phyloP scores from a whole-genome alignment of 768 basidiomycete species.

The Cystobasidiopsis lactophilus region DNA sequence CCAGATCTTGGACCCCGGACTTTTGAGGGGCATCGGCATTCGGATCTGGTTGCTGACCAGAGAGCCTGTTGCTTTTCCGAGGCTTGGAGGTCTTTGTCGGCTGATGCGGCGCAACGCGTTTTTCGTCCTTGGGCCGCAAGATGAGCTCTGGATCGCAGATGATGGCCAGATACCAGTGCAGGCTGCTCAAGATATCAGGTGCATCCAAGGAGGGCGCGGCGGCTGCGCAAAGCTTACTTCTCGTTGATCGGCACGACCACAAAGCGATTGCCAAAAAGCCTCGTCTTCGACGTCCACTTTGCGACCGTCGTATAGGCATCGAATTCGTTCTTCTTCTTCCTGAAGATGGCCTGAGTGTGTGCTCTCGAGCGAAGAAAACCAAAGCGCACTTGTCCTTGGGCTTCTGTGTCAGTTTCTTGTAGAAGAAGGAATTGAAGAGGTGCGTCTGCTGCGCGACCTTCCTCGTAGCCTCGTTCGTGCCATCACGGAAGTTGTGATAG shows the following conservation, averaged over 20 bases:
- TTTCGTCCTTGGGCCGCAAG: not conserved
- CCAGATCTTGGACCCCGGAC: too few species aligned
- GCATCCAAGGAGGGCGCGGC: not conserved
- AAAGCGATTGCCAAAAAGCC: conserved; percentile 77
- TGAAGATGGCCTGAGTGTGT: not conserved
- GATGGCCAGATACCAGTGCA: conserved; percentile 94
- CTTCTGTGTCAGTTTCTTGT: conserved; percentile 67
- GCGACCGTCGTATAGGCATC: conserved; percentile 48
- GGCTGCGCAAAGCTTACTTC: conserved; percentile 55
- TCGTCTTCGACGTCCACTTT: conserved; percentile 80
- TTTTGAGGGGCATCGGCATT: too few species aligned
- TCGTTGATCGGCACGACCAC: conserved; percentile 93
- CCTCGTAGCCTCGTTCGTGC: too few species aligned
- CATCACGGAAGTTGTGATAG: conserved; percentile 40
- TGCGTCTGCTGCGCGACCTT: conserved; percentile 54
- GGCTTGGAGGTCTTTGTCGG: not conserved
- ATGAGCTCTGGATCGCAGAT: conserved; percentile 58
- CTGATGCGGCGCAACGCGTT: not conserved
- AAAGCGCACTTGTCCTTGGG: not conserved
- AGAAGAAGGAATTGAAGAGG: conserved; percentile 94
- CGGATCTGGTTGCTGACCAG: not conserved
- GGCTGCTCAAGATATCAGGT: conserved; percentile 29
- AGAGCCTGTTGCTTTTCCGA: not conserved
- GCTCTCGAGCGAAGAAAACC: not conserved
- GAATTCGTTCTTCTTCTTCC: conserved; percentile 1